Base-by-base conservation (phyloP, 2,329 filamentous ascomycete species). In the Botrytis fragariae region DNA sequence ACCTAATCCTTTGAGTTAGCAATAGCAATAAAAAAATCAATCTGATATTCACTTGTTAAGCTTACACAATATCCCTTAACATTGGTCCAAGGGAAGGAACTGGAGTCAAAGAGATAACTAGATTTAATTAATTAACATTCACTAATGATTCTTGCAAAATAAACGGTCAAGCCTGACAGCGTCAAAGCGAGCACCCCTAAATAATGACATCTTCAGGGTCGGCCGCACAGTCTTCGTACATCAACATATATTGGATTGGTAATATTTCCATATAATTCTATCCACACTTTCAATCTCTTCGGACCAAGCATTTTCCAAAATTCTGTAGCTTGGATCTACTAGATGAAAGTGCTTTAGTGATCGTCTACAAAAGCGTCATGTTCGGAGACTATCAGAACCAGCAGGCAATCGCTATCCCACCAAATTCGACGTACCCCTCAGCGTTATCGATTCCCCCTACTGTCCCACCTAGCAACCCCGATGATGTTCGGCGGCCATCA, bases 401-500 rank as follows among this genome's bases (percentile, higher is more conserved):
- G 39, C 37, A 59, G 44, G 60, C 70, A 39, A 67, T 32, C 59
- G 70, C 61, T 59, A 64, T 42, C 22, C 37, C 70, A n/a, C 60
- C 61, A 54, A 67, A 32, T 54, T 59, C 61, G 9, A 59, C 39
- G 22, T 67, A 72, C 42, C 64, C 71, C 57, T 69, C 71, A 69
- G 57, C 64, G 22, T 42, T 32, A 62, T 59, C 54, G 22, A 69
- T n/a, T 42, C 32, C 42, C 54, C 37, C 64, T 68, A 72, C 61
- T 35, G 61, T 69, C 71, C 64, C 65, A 69, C 63, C 73, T 57
- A 62, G 57, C 35, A 63, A 57, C 29, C 62, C 73, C 54, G 51
- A 71, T 4, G 73, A 75, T 35, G 71, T 72, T 35, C 72, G 69
- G 63, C 76, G 72, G 51, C 64, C 69, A 32, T 74, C 76, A 14